Conservation (phyloP, 495 filamentous ascomycete genomes). For the Sphaerosporella brunnea region DNA sequence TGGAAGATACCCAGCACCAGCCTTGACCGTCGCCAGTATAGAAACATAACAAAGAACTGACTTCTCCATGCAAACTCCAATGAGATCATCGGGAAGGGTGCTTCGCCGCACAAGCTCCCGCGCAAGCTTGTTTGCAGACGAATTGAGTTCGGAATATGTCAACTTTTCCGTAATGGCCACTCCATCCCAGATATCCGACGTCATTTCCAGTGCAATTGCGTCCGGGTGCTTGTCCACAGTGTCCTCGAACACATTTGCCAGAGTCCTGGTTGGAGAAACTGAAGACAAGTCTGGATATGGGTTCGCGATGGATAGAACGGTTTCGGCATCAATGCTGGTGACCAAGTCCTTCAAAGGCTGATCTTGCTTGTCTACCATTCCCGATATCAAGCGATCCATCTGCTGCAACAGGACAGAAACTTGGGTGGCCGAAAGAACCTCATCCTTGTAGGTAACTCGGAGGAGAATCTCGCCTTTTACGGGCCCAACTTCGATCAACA, state of each 20-base stretch:
- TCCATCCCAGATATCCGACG: conserved; percentile 28
- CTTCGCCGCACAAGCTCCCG: conserved; percentile 34
- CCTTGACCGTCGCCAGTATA: conserved; percentile 53
- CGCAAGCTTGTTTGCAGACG: conserved; percentile 45
- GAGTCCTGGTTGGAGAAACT: conserved; percentile 16
- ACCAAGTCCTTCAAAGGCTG: conserved; percentile 7
- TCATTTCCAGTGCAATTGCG: conserved; percentile 43
- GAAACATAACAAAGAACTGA: conserved; percentile 47
- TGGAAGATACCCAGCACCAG: conserved; percentile 57
- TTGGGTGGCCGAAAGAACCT: conserved; percentile 34
- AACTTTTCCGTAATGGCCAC: conserved; percentile 28
- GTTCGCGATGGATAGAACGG: conserved; percentile 41
- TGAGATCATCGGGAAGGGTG: conserved; percentile 33
- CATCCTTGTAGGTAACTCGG: conserved; percentile 36
- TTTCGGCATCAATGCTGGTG: conserved; percentile 23
- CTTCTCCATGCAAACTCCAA: conserved; percentile 56
- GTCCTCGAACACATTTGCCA: conserved; percentile 39
- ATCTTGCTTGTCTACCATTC: conserved; percentile 31
- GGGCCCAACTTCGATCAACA: conserved; percentile 57
- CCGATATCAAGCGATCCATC: conserved; percentile 34
- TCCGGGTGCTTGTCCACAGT: conserved; percentile 33
- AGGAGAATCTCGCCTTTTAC: conserved; percentile 27
- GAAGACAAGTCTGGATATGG: conserved; percentile 19
- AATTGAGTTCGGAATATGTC: conserved; percentile 46
- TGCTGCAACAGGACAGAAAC: conserved; percentile 38